Evolutionary conservation across 2,329 filamentous ascomycete genomes (phyloP), one percentile per base, ranked within the genome.

Genomic region (Tetracladium maxilliforme): DNA sequence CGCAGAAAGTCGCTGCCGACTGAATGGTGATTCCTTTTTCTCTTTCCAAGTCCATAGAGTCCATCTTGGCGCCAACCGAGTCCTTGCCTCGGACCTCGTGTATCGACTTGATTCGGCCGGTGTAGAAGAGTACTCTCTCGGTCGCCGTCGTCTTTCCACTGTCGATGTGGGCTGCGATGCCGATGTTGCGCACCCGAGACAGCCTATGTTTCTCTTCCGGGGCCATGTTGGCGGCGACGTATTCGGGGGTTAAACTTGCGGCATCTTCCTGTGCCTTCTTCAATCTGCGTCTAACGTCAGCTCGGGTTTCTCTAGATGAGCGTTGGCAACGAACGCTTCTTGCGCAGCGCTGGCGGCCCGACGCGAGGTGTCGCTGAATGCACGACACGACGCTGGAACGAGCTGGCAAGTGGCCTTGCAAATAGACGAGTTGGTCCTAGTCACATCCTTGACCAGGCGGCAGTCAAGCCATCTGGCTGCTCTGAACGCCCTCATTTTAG

Each of bases 1-100:
- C 86, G 52, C 83, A 92, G 51, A 93, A 98, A 1, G 90, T 98
- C 14, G 90, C 90, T 8, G 90, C 90, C 39, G 87, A 95, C 53
- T 98, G 87, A 44, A 98, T 98, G 30, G 90, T 98, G 50, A 98
- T 98, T 43, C 90, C 90, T 61, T 94, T 93, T 52, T 95, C 90
- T 53, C 90, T 70, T 58, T 98, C 90, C 39, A 98, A 64, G 41
- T 98, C 90, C 90, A 98, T 98, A 14, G 86, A 94, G 61, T 98
- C 90, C 90, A 98, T 98, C 62, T 98, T 98, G 32, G 90, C 90
- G 36, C 90, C 90, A 20, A 94, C 84, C 18, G 80, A 71, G 64
- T 98, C 90, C 47, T 87, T 86, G 31, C 84, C 84, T 44, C 90
- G 72, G 21, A 98, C 90, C 56, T 98, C 90, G 60, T 98, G 90